Base-by-base conservation (phyloP, 1,139 yeast species). In the Diutina catenulata region DNA sequence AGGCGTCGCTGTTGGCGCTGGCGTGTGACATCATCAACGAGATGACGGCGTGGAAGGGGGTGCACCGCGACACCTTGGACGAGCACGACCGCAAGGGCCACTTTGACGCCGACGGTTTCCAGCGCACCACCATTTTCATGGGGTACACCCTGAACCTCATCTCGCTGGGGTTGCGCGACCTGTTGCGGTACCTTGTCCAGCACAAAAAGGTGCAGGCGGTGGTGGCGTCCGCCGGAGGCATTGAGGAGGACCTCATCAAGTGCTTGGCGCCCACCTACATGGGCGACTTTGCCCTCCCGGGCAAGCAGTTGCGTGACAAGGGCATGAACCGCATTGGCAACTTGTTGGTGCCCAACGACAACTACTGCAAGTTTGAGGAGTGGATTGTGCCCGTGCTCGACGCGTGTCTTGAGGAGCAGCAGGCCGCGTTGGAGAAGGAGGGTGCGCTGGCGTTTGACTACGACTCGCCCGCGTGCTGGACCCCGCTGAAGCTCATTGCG, bases 301-400 rank as follows among this genome's bases (percentile, higher is more conserved):
- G 98, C 43, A 69, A 78, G 43, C 68, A 73, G 28, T 70, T 91
- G 47, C 76, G 99, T 59, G 95, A 87, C 39, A 81, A 87, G 58
- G 99, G 99, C 43, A 78, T 91, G 80, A 91, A 91, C 64, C 78
- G 99, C 62, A 93, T 93, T 49, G 99, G 99, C 44, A 93, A 91
- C 59, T 69, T 91, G 57, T 68, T 91, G 49, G 98, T 91, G 39
- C 99, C 99, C 39, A 91, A 91, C 57, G 98, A 93, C 57, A 91
- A 91, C 64, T 91, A 91, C 63, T 88, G 97, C 66, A 79, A 76
- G 53, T 91, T 91, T 53, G 99, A 91, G 60, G 98, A 93, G 58
- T 91, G 98, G 98, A 83, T 91, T 49, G 93, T 91, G 26, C 98
- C 98, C 24, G 73, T 91, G 40, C 70, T 91, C 50, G 95, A 88